Base-by-base conservation (phyloP, 768 basidiomycete genomes). In the Suillus spraguei region DNA sequence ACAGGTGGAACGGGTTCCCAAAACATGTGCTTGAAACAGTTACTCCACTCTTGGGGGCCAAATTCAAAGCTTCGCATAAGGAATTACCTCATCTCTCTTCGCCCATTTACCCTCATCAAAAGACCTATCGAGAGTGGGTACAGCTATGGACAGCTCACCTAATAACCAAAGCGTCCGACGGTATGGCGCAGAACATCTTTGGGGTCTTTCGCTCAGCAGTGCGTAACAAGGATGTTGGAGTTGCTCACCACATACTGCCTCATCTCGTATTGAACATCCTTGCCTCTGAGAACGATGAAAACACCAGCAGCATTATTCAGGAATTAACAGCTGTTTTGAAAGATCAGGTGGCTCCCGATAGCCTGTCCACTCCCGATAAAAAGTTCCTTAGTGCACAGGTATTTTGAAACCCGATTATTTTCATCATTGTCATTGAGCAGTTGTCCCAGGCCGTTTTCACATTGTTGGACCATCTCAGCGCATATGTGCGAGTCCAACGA, bases 111-210 rank as follows among this genome's bases (percentile, higher is more conserved):
- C 82, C 85, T 1, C 77, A 77, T 5, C 83, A 88, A 62, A 70
- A 63, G n/a, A 97, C 94, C 0, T 99, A 98, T 76, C 87, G 96
- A 47, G 96, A 99, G 74, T 99, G 97, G 97, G 85, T 99, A 39
- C 95, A 97, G 67, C 72, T 85, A 0, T 99, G 96, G 95, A 88
- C 94, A 2, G 80, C 84, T 11, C 83, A 94, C 73, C 83, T 99
- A 41, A 92, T 98, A 61, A 81, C 84, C 13, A 83, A 80, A 62
- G 87, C 84, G 8, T 82, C 86, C 2, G 86, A 87, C 22, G 66
- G 67, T 3, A 81, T 78, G 59, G 92, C 94, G 16, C 80, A 81
- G 66, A 76, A 71, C 22, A 87, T 99, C 39, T 99, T 99, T 71
- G 78, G 83, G 10, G 87, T 89, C 9, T 93, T 97, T 70, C 84